Evolutionary conservation across 441 rosid species (phyloP).

Genomic region (Populus hybrid): DNA sequence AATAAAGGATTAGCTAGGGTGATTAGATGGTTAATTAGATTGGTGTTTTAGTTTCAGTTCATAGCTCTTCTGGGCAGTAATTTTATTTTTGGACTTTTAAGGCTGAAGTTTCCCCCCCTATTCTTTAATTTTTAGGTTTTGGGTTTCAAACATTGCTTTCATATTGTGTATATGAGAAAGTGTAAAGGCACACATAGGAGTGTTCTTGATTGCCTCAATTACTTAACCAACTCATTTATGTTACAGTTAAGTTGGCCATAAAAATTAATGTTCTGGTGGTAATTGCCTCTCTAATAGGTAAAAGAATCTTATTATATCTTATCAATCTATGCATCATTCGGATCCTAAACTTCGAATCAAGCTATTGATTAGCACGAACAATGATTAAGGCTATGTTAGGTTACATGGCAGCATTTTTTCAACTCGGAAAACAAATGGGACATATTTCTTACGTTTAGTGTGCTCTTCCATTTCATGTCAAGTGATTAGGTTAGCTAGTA

Average conservation of each 20-base stretch:
- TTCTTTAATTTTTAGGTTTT: no score
- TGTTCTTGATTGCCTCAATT: background rate
- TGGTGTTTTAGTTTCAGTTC: background rate
- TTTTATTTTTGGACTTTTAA: no score
- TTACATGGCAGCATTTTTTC: background rate
- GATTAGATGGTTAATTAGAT: no score
- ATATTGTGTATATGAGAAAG: background rate
- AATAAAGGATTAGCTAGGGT: background rate
- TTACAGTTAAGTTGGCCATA: background rate
- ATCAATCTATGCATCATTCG: background rate
- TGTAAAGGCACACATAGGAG: background rate
- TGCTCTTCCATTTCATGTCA: background rate
- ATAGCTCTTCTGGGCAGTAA: no score
- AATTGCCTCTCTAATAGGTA: background rate
- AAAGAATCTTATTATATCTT: background rate
- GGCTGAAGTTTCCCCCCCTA: background rate
- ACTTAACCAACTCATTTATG: conserved; percentile 1
- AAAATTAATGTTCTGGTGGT: background rate
- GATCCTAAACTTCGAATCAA: background rate
- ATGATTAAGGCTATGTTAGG: background rate
- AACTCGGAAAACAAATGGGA: background rate
- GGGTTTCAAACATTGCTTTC: background rate
- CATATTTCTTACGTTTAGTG: background rate
- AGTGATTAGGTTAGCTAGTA: background rate
- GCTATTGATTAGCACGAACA: background rate